Evolutionary conservation across 164 flowering plant genomes (phyloP).

Genomic region (Berberis vulgaris): DNA sequence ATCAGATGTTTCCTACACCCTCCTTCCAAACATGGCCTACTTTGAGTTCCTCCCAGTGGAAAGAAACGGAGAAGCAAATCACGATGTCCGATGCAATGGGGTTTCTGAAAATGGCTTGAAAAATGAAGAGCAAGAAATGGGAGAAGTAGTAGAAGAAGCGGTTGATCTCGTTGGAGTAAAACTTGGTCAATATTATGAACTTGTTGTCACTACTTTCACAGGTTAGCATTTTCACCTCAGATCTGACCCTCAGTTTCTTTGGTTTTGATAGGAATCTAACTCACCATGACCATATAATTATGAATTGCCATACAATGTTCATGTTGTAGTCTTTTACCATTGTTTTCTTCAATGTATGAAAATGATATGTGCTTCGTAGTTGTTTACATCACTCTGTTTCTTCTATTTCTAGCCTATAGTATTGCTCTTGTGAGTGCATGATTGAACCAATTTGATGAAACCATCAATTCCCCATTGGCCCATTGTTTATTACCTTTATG

Average conservation of each 20-base stretch:
- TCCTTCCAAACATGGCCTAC: constrained; percentile 68
- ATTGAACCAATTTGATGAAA: too few species aligned
- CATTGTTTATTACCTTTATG: too few species aligned
- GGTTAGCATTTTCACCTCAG: constrained; percentile 18
- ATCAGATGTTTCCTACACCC: constrained; percentile 51
- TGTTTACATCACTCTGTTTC: too few species aligned
- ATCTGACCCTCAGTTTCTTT: background rate
- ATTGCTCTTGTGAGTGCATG: too few species aligned
- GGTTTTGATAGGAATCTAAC: background rate
- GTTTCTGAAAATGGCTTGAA: constrained; percentile 7
- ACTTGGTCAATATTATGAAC: constrained; percentile 54
- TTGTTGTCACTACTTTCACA: constrained; percentile 62
- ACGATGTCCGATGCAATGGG: constrained; percentile 17
- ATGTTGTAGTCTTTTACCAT: too few species aligned
- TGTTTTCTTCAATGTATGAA: too few species aligned
- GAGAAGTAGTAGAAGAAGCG: constrained; percentile 16
- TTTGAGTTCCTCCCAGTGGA: constrained; percentile 57
- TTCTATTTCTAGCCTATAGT: too few species aligned
- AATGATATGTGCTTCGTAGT: too few species aligned
- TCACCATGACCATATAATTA: background rate
- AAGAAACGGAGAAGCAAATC: constrained; percentile 10
- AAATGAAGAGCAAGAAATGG: constrained; percentile 1
- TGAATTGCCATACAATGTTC: too few species aligned
- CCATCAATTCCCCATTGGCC: too few species aligned
- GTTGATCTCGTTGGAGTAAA: constrained; percentile 52